phyloP scores from a whole-genome alignment of 78 protist genomes.

The Dictyostelium brefeldianum region DNA sequence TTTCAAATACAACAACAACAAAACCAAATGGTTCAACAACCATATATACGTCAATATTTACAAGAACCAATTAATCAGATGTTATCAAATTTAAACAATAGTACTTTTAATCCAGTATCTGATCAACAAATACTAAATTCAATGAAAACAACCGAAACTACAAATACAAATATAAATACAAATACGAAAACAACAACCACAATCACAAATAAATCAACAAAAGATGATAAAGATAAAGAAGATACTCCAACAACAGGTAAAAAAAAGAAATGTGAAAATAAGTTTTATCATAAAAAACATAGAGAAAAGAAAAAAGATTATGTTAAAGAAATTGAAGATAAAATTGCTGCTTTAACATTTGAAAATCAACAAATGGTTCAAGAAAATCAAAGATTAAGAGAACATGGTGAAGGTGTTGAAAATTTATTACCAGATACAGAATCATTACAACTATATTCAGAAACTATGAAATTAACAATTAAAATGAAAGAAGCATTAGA shows the following conservation, averaged over 20 bases:
- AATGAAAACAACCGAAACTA: not conserved
- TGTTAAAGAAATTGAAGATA: conserved; percentile 55
- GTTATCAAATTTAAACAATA: not conserved
- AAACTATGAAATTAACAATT: conserved; percentile 34
- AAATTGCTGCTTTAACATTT: conserved; percentile 44
- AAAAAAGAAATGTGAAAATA: conserved; percentile 37
- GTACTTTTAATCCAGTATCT: not conserved
- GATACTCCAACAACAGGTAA: not conserved
- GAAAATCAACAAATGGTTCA: conserved; percentile 56
- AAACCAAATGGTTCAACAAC: not conserved
- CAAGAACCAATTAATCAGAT: not conserved
- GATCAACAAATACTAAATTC: not conserved
- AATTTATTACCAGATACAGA: conserved; percentile 64
- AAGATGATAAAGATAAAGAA: not conserved
- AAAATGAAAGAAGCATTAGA: conserved; percentile 52
- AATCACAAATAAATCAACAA: too few species aligned
- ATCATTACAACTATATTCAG: conserved; percentile 19
- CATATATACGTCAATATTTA: not conserved
- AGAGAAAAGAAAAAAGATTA: conserved; percentile 65
- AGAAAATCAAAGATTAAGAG: conserved; percentile 64
- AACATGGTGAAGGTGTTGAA: conserved; percentile 63
- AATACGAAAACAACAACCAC: not conserved
- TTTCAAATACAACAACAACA: conserved; percentile 24
- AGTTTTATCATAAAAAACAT: conserved; percentile 31
- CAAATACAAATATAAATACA: not conserved